Base-by-base conservation (phyloP, 1,284 basidiomycete species). In the Cryptococcus sp. region DNA sequence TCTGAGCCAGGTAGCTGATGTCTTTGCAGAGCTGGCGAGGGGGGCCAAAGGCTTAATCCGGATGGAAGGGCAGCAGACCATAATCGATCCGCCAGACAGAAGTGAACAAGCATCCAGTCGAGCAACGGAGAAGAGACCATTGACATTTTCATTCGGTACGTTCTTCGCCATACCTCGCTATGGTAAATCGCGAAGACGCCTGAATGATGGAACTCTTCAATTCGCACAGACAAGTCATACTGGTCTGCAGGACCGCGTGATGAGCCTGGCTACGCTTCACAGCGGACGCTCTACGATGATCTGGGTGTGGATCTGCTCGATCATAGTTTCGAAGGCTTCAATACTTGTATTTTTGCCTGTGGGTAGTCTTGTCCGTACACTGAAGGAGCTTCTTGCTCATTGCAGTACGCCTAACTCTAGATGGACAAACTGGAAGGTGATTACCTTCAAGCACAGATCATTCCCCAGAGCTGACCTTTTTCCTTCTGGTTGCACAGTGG, bases 301-400 rank as follows among this genome's bases (percentile, higher is more conserved):
- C 80, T 99, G 39, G 96, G 96, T 47, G 88, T 90, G 77, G 95
- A 98, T 72, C 80, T 99, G 53, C 82, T 99, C 68, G 90, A 98
- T 75, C 94, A 98, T 78, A 88, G 91, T 47, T 98, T 98, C 80
- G 82, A 90, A 50, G 96, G 95, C 23, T 99, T 97, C 81, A 98
- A 99, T 82, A 92, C 93, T 54, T 95, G 92, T 84, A 95, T 96
- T 79, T 84, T 97, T 77, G 93, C 93, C 78, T 95, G 92, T 96
- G 81, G 84, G 93, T 88, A 19, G 2, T n/a, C 8, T 42, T 22
- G 27, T 10, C 23, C n/a, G 44, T 13, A 5, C 13, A 13, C 13
- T 10, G 8, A 10, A 35, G 4, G 31, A 5, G 31, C 31, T 10
- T 8, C 8, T 35, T 8, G 53, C 61, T 62, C 31, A 68, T 53